phyloP scores from a whole-genome alignment of 2,329 filamentous ascomycete genomes.

The Epichloe amarillans region DNA sequence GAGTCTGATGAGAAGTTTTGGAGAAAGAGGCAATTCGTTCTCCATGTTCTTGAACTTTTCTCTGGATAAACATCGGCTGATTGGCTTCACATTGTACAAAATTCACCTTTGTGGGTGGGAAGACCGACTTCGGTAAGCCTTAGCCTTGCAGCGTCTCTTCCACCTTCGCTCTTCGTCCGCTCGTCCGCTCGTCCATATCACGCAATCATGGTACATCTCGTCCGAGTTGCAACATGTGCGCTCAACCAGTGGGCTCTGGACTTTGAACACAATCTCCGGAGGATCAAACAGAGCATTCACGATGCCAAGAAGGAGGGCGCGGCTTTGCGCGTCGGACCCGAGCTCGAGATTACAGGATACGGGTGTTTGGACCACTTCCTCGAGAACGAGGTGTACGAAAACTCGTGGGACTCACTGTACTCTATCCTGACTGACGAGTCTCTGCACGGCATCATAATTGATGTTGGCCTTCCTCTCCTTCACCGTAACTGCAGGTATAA shows the following conservation, averaged over 20 bases:
- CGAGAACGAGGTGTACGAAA: constrained; percentile 26
- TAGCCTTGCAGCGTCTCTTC: not conserved
- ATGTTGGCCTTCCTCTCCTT: constrained; percentile 28
- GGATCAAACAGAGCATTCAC: constrained; percentile 50
- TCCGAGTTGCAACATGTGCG: constrained; percentile 21
- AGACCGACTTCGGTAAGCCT: too few relatives aligned
- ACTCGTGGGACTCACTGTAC: constrained; percentile 19
- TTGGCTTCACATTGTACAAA: too few relatives aligned
- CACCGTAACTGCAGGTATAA: constrained; percentile 15
- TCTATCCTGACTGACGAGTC: constrained; percentile 19
- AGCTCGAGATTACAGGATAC: constrained; percentile 31
- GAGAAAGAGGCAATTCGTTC: too few relatives aligned
- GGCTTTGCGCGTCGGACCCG: constrained; percentile 44
- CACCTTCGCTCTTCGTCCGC: constrained; percentile 36
- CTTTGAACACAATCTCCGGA: constrained; percentile 44
- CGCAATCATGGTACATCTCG: constrained; percentile 24
- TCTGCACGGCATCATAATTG: constrained; percentile 25
- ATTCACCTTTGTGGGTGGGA: too few relatives aligned
- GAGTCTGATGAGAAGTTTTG: too few relatives aligned
- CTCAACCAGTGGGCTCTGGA: constrained; percentile 24
- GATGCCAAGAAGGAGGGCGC: constrained; percentile 47
- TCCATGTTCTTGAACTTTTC: too few relatives aligned
- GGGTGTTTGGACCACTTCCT: constrained; percentile 30
- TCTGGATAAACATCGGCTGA: too few relatives aligned
- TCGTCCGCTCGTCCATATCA: constrained; percentile 32